A percentile compares a stretch with the other conserved stretches of the same genome.
These are phyloP conservation scores for Echria macrotheca DNA, from an alignment of 495 filamentous ascomycete genomes.

Conservation along the genomic window DNA sequence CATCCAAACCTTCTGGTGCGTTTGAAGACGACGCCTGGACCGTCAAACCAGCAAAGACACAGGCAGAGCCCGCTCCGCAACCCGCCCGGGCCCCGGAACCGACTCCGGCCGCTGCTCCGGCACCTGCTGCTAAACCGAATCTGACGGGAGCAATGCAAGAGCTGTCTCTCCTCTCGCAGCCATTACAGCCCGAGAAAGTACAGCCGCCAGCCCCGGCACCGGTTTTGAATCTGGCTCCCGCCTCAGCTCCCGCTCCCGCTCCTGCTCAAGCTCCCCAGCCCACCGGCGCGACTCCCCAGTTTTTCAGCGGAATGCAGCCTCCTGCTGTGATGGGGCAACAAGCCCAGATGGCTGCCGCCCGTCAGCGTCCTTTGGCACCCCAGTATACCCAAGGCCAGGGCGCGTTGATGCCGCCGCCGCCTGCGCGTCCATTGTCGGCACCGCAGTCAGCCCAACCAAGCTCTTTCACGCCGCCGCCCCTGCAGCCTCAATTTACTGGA, in stretches of 20 bases:
- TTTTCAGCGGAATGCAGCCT: slow-evolving; percentile 38
- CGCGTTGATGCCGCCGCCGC: slow-evolving; percentile 68
- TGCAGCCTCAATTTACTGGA: slow-evolving; percentile 86
- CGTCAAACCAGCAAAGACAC: slow-evolving; percentile 79
- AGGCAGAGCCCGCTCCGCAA: slow-evolving; percentile 30
- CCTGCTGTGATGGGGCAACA: slow-evolving; percentile 35
- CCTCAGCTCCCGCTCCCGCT: slow-evolving; percentile 36
- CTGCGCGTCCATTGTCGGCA: slow-evolving; percentile 78
- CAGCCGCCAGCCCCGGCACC: slow-evolving; percentile 41
- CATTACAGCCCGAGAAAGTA: slow-evolving; percentile 67
- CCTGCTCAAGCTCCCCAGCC: slow-evolving; percentile 47
- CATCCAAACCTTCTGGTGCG: slow-evolving; percentile 51
- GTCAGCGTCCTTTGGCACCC: slow-evolving; percentile 71
- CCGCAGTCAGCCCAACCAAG: slow-evolving; percentile 77
- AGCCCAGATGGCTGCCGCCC: slow-evolving; percentile 37
- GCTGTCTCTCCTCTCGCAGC: slow-evolving; percentile 67
- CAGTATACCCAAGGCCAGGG: slow-evolving; percentile 53
- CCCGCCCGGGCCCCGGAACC: slow-evolving; percentile 38
- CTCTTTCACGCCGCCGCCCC: slow-evolving; percentile 63
- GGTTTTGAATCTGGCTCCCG: slow-evolving; percentile 28
- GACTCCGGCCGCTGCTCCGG: slow-evolving; percentile 20
- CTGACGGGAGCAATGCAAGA: slow-evolving; percentile 72
- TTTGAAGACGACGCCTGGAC: slow-evolving; percentile 99
- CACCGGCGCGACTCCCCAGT: slow-evolving; percentile 46
- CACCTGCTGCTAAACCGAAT: slow-evolving; percentile 33